These are phyloP conservation scores for Teratosphaeriaceae sp. DNA, from an alignment of 2,329 filamentous ascomycete species.

Conservation along the genomic window DNA sequence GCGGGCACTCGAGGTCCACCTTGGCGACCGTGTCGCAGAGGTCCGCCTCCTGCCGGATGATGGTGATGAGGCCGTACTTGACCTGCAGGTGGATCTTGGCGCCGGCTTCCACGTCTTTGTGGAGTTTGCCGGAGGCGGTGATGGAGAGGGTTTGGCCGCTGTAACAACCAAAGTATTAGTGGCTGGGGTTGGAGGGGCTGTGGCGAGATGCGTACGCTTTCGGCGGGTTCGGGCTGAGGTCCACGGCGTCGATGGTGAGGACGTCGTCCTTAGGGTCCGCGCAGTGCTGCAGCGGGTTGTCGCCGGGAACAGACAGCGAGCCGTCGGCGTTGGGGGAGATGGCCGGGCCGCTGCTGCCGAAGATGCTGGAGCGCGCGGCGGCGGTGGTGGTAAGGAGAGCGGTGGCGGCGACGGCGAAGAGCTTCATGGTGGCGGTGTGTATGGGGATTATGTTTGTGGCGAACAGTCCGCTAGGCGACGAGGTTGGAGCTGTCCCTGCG, in stretches of 20 bases:
- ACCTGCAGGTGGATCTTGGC: slow-evolving; percentile 78
- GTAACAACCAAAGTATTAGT: slow-evolving; percentile 5
- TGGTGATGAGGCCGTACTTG: slow-evolving; percentile 88
- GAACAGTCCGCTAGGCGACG: neutral
- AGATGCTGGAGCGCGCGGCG: slow-evolving; percentile 21
- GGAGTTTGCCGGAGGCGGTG: slow-evolving; percentile 68
- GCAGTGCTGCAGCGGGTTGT: slow-evolving; percentile 81
- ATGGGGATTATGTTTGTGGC: neutral
- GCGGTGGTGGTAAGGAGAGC: slow-evolving; percentile 24
- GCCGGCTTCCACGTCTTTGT: slow-evolving; percentile 64
- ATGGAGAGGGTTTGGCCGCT: slow-evolving; percentile 77
- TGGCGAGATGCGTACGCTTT: slow-evolving; percentile 53
- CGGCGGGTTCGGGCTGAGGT: slow-evolving; percentile 81
- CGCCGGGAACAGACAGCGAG: slow-evolving; percentile 65
- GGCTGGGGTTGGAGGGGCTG: neutral
- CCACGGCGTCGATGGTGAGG: slow-evolving; percentile 69
- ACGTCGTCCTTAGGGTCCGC: slow-evolving; percentile 62
- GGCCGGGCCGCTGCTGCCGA: slow-evolving; percentile 12
- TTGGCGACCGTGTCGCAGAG: slow-evolving; percentile 86
- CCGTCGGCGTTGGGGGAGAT: slow-evolving; percentile 28
- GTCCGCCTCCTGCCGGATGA: slow-evolving; percentile 74
- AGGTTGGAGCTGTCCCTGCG: neutral
- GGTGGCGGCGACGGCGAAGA: slow-evolving; percentile 21
- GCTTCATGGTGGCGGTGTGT: slow-evolving; percentile 22
- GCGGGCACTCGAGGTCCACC: slow-evolving; percentile 81